Evolutionary conservation across 75 land plant species (phyloP), one percentile per base, ranked within the genome.

Genomic region (Cupressus sempervirens): DNA sequence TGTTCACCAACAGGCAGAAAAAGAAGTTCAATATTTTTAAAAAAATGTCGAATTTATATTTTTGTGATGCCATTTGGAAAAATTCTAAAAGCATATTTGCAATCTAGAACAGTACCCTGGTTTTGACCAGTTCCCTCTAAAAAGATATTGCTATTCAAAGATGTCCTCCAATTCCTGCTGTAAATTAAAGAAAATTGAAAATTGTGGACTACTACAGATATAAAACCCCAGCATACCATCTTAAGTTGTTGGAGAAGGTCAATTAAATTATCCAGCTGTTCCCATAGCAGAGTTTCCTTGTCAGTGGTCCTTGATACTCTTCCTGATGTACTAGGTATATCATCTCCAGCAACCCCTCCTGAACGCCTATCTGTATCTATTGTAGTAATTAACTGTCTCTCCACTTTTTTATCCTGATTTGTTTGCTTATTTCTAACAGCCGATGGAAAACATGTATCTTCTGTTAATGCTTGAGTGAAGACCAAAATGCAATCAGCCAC

Each of bases 401-500:
- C 76, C 32, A 67, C 73, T 68, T 38, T 84, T 68, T 85, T 68
- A 48, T 56, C 26, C 6, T 14, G 38, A 20, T 80, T 54, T 58
- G 79, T 29, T 34, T 83, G 58, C 26, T 65, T 83, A 72, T 70
- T 30, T 76, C 73, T 26, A 4, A 41, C 81, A 38, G 88, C 10
- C 7, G 13, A 7, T 29, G 76, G 41, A 23, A 76, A 16, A 52
- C 72, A 82, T 41, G 68, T 85, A 12, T 77, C 88, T 80, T 86
- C 74, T 40, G 90, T 86, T 40, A 94, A 86, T 50, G 86, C 87
- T 80, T 84, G 85, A 62, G 94, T 90, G 48, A 91, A 90, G 23
- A 88, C 83, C 50, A 91, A 83, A 73, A 85, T 84, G 70, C 94
- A 94, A 86, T 94, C 95, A 80, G 94, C 93, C 76, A 92, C 94